Conservation (phyloP, 306 rosid species). For the Vigna reflexopilosa region DNA sequence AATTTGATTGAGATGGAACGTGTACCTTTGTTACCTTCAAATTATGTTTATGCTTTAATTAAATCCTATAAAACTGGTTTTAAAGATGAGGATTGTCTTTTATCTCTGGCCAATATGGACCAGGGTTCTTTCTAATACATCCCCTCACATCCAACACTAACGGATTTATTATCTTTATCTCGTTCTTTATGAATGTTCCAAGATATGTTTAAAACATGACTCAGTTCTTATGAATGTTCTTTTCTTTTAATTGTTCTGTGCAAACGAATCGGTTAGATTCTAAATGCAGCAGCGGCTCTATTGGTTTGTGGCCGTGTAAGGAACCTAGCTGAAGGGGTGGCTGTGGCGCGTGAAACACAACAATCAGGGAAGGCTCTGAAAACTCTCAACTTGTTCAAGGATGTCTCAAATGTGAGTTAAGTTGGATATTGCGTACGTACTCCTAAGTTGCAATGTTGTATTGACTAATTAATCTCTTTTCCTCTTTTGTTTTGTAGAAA, state of each 20-base stretch:
- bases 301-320: slow-evolving; percentile 71
- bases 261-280: slow-evolving; percentile 57
- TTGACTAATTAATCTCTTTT: slow-evolving; percentile 21
- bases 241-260: background rate
- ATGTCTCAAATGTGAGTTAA: slow-evolving; percentile 69
- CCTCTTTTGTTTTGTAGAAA: slow-evolving; percentile 52
- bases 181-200: background rate
- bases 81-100: no score
- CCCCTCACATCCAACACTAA: no score
- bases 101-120: no score
- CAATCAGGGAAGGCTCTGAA: slow-evolving; percentile 77
- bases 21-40: slow-evolving; percentile 4
- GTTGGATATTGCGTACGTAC: slow-evolving; percentile 1
- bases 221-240: background rate
- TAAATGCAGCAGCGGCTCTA: slow-evolving; percentile 91
- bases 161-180: background rate
- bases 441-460: slow-evolving; percentile 7
- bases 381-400: slow-evolving; percentile 73
- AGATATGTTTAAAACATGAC: background rate
- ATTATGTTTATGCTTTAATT: background rate
- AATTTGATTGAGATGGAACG: slow-evolving; percentile 19
- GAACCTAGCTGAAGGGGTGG: slow-evolving; percentile 72
- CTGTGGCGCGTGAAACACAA: slow-evolving; percentile 78
- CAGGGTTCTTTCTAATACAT: no score
- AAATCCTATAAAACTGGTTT: no score